phyloP scores from a whole-genome alignment of 495 filamentous ascomycete species.

The Melanomma pulvis-pyrius region DNA sequence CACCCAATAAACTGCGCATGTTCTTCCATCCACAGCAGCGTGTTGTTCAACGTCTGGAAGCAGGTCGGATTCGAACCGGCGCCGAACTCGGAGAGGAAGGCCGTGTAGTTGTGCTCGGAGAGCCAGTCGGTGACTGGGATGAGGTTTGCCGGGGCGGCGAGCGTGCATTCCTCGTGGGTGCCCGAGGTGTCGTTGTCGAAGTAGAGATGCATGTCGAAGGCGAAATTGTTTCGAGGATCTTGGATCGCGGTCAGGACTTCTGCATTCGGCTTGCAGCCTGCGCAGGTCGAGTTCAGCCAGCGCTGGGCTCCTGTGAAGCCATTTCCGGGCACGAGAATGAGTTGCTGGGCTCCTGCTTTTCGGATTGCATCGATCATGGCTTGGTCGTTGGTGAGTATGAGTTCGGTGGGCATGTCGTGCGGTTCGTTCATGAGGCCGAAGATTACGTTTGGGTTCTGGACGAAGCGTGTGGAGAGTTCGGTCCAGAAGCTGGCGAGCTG shows the following conservation, averaged over 20 bases:
- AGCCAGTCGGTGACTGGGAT: slow-evolving; percentile 37
- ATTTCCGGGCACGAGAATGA: slow-evolving; percentile 41
- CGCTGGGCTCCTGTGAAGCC: slow-evolving; percentile 39
- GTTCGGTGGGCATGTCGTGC: slow-evolving; percentile 39
- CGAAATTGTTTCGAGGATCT: slow-evolving; percentile 38
- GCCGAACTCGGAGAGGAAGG: slow-evolving; percentile 39
- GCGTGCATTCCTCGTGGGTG: slow-evolving; percentile 33
- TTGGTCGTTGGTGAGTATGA: slow-evolving; percentile 38
- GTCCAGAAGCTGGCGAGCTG: slow-evolving; percentile 40
- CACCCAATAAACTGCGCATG: slow-evolving; percentile 37
- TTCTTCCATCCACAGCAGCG: slow-evolving; percentile 24
- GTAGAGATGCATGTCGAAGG: slow-evolving; percentile 42
- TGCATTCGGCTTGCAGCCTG: slow-evolving; percentile 24
- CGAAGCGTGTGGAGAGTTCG: slow-evolving; percentile 34
- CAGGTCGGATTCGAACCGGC: slow-evolving; percentile 32
- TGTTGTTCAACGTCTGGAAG: slow-evolving; percentile 25
- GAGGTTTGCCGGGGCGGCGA: slow-evolving; percentile 32
- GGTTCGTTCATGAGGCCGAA: slow-evolving; percentile 43
- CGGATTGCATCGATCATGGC: slow-evolving; percentile 39
- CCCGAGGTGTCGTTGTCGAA: slow-evolving; percentile 40
- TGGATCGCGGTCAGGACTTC: slow-evolving; percentile 33
- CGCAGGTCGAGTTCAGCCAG: slow-evolving; percentile 33
- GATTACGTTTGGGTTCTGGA: slow-evolving; percentile 37
- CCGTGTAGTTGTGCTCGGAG: slow-evolving; percentile 34
- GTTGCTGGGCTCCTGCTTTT: slow-evolving; percentile 34